A percentile compares a stretch with the other conserved stretches of the same genome.
Conservation (phyloP, 768 basidiomycete species). For the Mycena rosella region DNA sequence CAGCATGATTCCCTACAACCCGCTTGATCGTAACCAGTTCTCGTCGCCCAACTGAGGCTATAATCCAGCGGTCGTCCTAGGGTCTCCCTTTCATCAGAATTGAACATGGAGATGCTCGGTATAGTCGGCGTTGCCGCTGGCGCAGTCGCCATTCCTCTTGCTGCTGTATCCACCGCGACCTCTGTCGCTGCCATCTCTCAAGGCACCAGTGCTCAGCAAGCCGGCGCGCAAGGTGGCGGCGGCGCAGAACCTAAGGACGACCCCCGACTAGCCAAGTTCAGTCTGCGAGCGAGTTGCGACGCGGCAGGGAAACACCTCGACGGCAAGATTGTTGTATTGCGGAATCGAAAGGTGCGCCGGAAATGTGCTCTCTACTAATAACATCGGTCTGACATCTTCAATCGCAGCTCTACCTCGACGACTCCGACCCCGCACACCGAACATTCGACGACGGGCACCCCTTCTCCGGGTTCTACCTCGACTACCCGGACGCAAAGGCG, state of each 20-base stretch:
- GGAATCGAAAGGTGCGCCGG: conserved; percentile 44
- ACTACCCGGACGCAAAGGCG: conserved; percentile 46
- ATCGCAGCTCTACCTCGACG: conserved; percentile 47
- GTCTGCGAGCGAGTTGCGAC: conserved; percentile 36
- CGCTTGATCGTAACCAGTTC: too few relatives aligned
- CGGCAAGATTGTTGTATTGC: conserved; percentile 44
- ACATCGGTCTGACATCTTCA: too few relatives aligned
- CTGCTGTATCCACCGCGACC: conserved; percentile 44
- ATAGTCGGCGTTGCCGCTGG: conserved; percentile 45
- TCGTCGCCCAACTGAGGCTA: too few relatives aligned
- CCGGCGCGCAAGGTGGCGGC: conserved; percentile 27
- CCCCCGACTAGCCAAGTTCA: conserved; percentile 47
- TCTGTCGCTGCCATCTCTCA: conserved; percentile 46
- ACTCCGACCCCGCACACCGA: conserved; percentile 40
- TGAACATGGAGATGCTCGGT: conserved; percentile 41
- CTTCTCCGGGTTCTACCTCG: conserved; percentile 49
- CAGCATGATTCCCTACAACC: too few relatives aligned
- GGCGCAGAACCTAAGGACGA: conserved; percentile 39
- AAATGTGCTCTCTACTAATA: too few relatives aligned
- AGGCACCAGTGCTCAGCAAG: conserved; percentile 41
- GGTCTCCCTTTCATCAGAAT: not conserved
- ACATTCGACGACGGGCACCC: conserved; percentile 45
- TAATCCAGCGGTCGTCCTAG: too few relatives aligned
- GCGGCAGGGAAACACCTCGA: conserved; percentile 32
- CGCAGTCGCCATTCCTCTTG: conserved; percentile 44